These are phyloP conservation scores for Magnaporthiopsis incrustans DNA, from an alignment of 2,329 filamentous ascomycete species.

Conservation along the genomic window DNA sequence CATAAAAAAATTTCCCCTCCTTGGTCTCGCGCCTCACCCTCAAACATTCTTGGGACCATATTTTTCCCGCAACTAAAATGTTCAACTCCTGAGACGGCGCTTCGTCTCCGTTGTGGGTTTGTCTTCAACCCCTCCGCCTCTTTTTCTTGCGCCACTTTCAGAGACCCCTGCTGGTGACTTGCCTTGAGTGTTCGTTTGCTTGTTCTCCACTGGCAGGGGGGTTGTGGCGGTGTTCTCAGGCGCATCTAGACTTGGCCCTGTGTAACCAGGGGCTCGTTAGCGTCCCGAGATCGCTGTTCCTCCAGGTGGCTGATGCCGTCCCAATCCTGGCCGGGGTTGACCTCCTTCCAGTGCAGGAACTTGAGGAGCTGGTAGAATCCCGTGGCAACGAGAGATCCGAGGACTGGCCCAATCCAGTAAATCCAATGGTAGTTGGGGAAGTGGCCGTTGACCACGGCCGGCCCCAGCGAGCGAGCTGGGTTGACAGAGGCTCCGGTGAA, in stretches of 20 bases:
- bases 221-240: neutral
- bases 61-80: neutral
- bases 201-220: neutral
- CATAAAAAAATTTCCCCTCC: neutral
- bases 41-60: neutral
- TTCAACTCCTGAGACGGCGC: neutral
- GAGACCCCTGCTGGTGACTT: neutral
- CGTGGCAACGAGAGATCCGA: constrained; percentile 41
- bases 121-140: neutral
- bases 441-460: constrained; percentile 4
- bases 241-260: neutral
- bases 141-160: neutral
- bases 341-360: constrained; percentile 40
- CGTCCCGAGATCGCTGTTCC: neutral
- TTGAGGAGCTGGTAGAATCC: constrained; percentile 42
- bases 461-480: constrained; percentile 8
- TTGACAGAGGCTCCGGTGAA: constrained; percentile 12
- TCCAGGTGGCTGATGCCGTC: constrained; percentile 7
- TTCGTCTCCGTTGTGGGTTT: neutral
- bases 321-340: constrained; percentile 40
- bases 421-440: constrained; percentile 34
- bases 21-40: neutral
- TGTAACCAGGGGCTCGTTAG: constrained; percentile 1
- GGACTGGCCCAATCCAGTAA: constrained; percentile 45
- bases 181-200: neutral